Evolutionary conservation across 768 basidiomycete species (phyloP).

Genomic region (Panus rudis): DNA sequence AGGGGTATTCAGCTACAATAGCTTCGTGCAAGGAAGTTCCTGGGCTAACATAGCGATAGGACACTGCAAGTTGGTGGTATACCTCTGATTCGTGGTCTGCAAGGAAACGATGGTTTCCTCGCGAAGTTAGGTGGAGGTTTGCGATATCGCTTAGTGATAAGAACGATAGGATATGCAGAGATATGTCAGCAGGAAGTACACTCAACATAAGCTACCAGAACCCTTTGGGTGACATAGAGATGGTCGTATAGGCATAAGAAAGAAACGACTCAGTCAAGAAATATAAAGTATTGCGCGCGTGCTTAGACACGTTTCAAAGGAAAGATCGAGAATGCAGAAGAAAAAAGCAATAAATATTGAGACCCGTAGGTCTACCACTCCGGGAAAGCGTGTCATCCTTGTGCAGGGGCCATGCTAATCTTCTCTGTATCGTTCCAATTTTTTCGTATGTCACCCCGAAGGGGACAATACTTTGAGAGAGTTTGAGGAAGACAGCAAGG

Average conservation of each 20-base stretch:
- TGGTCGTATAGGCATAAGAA: background rate
- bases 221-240: background rate
- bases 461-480: conserved; percentile 43
- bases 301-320: too few relatives aligned
- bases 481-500: background rate
- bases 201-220: conserved; percentile 7
- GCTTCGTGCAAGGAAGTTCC: conserved; percentile 13
- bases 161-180: conserved; percentile 17
- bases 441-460: conserved; percentile 95
- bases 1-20: background rate
- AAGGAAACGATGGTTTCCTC: conserved; percentile 9
- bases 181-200: conserved; percentile 12
- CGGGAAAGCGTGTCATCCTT: conserved; percentile 99
- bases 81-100: conserved; percentile 12
- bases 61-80: conserved; percentile 18
- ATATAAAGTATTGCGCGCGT: too few relatives aligned
- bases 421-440: conserved; percentile 99
- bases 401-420: conserved; percentile 99
- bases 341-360: conserved; percentile 29
- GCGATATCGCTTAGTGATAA: conserved; percentile 13
- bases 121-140: conserved; percentile 10
- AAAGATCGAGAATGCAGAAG: too few relatives aligned
- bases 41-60: conserved; percentile 13
- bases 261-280: too few relatives aligned
- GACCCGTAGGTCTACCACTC: conserved; percentile 62